phyloP scores from a whole-genome alignment of 345 rosid genomes.

The Ailanthus altissimus region DNA sequence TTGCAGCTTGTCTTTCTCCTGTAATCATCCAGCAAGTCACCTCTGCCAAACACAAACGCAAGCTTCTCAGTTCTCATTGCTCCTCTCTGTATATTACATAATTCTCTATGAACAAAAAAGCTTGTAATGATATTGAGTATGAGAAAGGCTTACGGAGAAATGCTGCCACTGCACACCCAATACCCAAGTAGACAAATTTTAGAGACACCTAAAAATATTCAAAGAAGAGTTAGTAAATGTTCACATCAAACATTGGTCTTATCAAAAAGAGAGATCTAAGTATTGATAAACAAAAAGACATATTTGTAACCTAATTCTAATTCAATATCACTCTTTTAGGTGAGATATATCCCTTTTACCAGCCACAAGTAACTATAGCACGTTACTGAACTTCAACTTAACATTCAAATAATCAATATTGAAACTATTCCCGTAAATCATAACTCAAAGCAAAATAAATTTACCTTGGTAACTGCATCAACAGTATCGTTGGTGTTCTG shows the following conservation, averaged over 20 bases:
- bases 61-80: slow-evolving; percentile 6
- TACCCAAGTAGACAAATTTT: slow-evolving; percentile 73
- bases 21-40: slow-evolving; percentile 86
- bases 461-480: slow-evolving; percentile 58
- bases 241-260: neutral
- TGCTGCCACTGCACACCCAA: slow-evolving; percentile 63
- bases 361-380: no score
- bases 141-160: slow-evolving; percentile 65
- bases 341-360: neutral
- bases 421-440: neutral
- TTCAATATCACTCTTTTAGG: neutral
- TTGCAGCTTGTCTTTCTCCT: slow-evolving; percentile 83
- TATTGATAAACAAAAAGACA: neutral
- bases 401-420: neutral
- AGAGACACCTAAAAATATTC: slow-evolving; percentile 56
- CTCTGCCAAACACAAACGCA: slow-evolving; percentile 48
- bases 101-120: neutral
- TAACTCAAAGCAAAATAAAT: neutral
- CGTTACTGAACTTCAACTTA: neutral
- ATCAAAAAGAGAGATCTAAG: neutral
- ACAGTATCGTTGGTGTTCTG: slow-evolving; percentile 44
- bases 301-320: neutral
- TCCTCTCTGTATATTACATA: neutral
- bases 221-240: neutral
- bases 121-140: neutral